Evolutionary conservation across 2,329 filamentous ascomycete genomes (phyloP).

Genomic region (Colletotrichum lupini): DNA sequence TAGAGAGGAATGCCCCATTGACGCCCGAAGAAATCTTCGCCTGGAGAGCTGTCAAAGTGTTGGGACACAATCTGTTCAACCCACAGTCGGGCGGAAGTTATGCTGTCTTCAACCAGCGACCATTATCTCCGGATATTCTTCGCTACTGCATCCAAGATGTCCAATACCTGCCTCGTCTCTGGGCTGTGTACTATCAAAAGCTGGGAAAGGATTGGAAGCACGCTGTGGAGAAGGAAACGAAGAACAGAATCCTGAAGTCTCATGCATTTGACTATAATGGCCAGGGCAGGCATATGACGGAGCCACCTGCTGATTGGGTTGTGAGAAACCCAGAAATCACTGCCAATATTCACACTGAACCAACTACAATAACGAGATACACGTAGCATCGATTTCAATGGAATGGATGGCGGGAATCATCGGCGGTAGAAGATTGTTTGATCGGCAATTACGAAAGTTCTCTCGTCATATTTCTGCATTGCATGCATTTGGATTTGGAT

Average conservation of each 20-base stretch:
- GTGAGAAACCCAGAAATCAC: too few species aligned
- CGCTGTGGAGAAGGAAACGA: constrained; percentile 41
- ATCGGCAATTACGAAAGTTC: too few species aligned
- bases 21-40: constrained; percentile 15
- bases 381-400: neutral
- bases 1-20: constrained; percentile 42
- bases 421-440: too few species aligned
- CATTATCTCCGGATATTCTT: constrained; percentile 50
- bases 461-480: too few species aligned
- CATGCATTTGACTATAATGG: constrained; percentile 41
- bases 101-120: constrained; percentile 59
- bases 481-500: too few species aligned
- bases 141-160: constrained; percentile 62
- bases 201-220: constrained; percentile 36
- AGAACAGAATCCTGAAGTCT: constrained; percentile 43
- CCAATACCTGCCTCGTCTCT: constrained; percentile 49
- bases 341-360: neutral
- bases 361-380: neutral
- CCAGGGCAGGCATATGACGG: constrained; percentile 43
- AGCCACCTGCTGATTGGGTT: constrained; percentile 40
- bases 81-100: constrained; percentile 55
- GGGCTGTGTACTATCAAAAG: constrained; percentile 41
- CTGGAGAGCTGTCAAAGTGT: constrained; percentile 50
- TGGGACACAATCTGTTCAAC: constrained; percentile 50
- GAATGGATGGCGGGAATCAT: too few species aligned